Evolutionary conservation across 768 basidiomycete species (phyloP).

Genomic region (Cystoderma amianthinum): DNA sequence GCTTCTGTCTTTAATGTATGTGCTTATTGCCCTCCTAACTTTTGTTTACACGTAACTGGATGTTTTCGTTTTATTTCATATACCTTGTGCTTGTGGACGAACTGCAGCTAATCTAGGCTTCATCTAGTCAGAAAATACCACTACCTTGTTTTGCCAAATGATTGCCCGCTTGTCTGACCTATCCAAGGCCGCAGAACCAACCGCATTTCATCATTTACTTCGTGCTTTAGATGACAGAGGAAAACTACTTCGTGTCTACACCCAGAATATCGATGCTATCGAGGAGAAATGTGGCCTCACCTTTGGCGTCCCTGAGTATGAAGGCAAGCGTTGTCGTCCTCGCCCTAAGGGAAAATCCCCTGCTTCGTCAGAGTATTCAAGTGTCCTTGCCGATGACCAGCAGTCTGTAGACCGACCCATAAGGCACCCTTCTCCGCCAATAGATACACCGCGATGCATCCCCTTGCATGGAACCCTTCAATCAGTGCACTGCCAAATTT

Average conservation of each 20-base stretch:
- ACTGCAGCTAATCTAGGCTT: background rate
- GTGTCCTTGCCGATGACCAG: conserved; percentile 8
- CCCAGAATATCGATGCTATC: conserved; percentile 90
- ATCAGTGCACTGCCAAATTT: conserved; percentile 73
- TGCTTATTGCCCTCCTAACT: conserved; percentile 3
- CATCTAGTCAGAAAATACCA: conserved; percentile 63
- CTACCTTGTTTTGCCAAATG: conserved; percentile 82
- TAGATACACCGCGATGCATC: conserved; percentile 72
- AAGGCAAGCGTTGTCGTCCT: conserved; percentile 46
- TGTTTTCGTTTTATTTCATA: background rate
- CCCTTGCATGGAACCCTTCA: conserved; percentile 87
- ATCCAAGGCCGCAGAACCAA: conserved; percentile 67
- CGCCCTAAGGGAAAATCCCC: conserved; percentile 36
- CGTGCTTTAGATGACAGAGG: conserved; percentile 70
- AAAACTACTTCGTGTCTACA: conserved; percentile 79
- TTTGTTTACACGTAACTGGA: background rate
- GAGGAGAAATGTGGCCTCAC: conserved; percentile 83
- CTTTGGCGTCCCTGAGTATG: conserved; percentile 74
- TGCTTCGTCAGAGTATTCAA: background rate
- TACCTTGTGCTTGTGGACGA: background rate
- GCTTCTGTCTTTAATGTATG: conserved; percentile 84
- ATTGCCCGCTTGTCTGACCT: conserved; percentile 76
- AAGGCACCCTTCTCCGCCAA: conserved; percentile 42
- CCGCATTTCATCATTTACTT: conserved; percentile 73
- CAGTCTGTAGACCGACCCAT: conserved; percentile 6